Evolutionary conservation across 257 asterid genomes (phyloP), one percentile per base, ranked within the genome.

Genomic region (Nyctanthes arbortristis): DNA sequence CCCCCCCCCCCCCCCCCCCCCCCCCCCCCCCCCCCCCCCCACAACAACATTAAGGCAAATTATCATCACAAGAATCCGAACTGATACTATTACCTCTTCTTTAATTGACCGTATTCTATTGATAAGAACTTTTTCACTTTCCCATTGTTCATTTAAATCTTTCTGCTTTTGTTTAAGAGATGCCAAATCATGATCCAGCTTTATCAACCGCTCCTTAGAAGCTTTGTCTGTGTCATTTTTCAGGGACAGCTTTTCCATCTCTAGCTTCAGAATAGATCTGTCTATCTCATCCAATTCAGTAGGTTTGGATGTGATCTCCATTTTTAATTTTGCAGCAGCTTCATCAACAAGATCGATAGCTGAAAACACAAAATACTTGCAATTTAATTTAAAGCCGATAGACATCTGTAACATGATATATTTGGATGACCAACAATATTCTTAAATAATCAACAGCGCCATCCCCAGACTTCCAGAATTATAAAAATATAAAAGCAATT

Each of bases 261-360:
- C 98, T 77, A 90, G 71, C 86, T 92, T 92, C 31, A 90, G 84
- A 61, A 92, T 85, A 22, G 92, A 84, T 75, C 98, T 85, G 73
- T 92, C 92, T 69, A 88, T 77, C 74, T 85, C 96, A 66, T 92
- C 97, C 76, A 92, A 80, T 62, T 84, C 98, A 12, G 88, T 88
- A 57, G 98, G 98, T 78, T 92, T 92, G 31, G 98, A 92, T 49
- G 96, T 92, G 67, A 92, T 90, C 82, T 92, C 98, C 98, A 92
- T 92, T 81, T 92, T 92, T 63, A 92, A 58, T 81, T 92, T 92
- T 13, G 98, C 97, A 63, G 98, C 97, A 81, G 98, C 97, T 87
- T 92, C 98, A 76, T 92, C 98, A 52, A 92, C 96, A 43, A 90
- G 93, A 80, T 90, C 98, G 78, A 92, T 92, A 71, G 98, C 98